These are phyloP conservation scores for Phoma herbarum DNA, from an alignment of 2,329 filamentous ascomycete genomes.

Conservation along the genomic window DNA sequence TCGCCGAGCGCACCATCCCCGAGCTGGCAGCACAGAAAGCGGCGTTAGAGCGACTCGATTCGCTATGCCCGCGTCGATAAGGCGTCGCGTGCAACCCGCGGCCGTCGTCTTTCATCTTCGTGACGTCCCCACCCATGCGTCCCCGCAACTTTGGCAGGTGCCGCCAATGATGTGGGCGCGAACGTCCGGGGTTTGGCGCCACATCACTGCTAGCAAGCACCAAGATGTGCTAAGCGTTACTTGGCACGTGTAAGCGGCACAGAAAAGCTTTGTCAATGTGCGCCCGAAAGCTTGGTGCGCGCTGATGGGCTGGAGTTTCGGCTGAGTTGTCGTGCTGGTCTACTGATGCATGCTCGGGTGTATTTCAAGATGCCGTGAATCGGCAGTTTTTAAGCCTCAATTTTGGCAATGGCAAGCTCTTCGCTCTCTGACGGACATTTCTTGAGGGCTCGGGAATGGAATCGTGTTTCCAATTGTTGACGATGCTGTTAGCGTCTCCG, in stretches of 20 bases:
- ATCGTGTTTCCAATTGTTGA: background rate
- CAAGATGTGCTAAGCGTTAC: slow-evolving; percentile 31
- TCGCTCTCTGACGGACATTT: background rate
- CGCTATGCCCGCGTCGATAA: slow-evolving; percentile 1
- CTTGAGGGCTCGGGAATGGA: background rate
- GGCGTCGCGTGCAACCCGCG: slow-evolving; percentile 15
- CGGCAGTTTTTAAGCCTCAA: slow-evolving; percentile 3
- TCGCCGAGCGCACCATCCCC: background rate
- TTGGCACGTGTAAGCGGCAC: slow-evolving; percentile 18
- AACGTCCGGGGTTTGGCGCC: slow-evolving; percentile 11
- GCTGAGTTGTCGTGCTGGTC: background rate
- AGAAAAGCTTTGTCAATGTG: slow-evolving; percentile 31
- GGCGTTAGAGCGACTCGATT: slow-evolving; percentile 1
- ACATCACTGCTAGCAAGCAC: background rate
- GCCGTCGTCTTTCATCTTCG: slow-evolving; percentile 13
- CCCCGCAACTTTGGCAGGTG: slow-evolving; percentile 3
- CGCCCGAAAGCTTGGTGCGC: slow-evolving; percentile 28
- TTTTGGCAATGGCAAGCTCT: background rate
- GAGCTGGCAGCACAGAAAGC: slow-evolving; percentile 3
- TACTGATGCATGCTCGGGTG: slow-evolving; percentile 1
- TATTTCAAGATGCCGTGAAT: background rate
- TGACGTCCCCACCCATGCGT: slow-evolving; percentile 27
- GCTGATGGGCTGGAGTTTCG: slow-evolving; percentile 8
- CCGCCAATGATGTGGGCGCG: slow-evolving; percentile 9
- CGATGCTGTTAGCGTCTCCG: background rate